Evolutionary conservation across 1,284 basidiomycete genomes (phyloP), one percentile per base, ranked within the genome.

Genomic region (Malassezia equina): DNA sequence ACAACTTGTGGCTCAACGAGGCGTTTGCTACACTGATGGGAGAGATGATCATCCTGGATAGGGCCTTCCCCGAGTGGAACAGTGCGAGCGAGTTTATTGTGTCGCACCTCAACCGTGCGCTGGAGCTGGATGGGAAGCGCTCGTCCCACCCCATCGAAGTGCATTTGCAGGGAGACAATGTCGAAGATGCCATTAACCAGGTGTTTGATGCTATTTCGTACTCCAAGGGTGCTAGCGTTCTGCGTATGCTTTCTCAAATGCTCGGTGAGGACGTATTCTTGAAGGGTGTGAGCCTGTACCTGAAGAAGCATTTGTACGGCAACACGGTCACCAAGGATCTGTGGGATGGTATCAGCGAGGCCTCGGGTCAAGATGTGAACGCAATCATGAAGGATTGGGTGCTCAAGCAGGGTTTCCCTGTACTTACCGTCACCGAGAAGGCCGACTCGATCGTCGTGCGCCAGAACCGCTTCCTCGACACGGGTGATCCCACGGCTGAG

Each of bases 71-170:
- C 6, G 77, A 79, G 58, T 81, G 80, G 79, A 77, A 78, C 53
- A 76, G 78, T 27, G 75, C 78, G 48, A 73, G 76, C 21, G 72
- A 75, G 47, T 81, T 81, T 75, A 76, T 81, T 64, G 78, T 76
- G 53, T 65, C 67, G 29, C 80, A 81, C 64, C 68, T 81, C 28
- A 71, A 76, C 32, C 63, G 73, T 27, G 89, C 90, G 9, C 80
- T 94, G 25, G 77, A 79, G 27, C 80, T 94, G 51, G 91, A 96
- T 68, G 82, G 86, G 5, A 88, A 90, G 73, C 78, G 86, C 15
- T 91, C 89, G 9, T 90, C 88, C 19, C 91, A 96, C 75, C 86
- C 91, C 1, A 88, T 96, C 66, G 89, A 96, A 75, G 87, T 94
- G 17, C 84, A 85, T 7, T 53, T 66, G 31, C 34, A 58, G 39